Conservation (phyloP, 108 stramenopile genomes). For the Pelagomonas calceolata region DNA sequence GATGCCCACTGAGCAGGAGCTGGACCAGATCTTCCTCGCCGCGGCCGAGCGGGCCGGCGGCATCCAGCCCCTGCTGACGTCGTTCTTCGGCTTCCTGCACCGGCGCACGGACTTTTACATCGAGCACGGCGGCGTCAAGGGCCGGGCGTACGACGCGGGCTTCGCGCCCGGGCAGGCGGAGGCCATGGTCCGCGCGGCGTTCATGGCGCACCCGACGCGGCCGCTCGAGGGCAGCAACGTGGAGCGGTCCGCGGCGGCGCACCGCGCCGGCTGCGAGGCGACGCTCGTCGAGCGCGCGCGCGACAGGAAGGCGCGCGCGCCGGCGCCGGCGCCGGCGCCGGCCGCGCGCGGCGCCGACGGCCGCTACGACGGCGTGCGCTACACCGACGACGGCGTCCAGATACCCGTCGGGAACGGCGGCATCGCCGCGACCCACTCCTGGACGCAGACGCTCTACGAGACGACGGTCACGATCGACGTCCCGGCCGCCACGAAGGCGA, state of each 20-base stretch:
- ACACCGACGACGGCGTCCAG: slow-evolving; percentile 6
- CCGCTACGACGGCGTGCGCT: too few species aligned
- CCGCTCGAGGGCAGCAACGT: not conserved
- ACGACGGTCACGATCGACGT: slow-evolving; percentile 32
- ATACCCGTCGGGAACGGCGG: slow-evolving; percentile 43
- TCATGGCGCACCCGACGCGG: not conserved
- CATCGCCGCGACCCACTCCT: slow-evolving; percentile 27
- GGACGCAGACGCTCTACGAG: slow-evolving; percentile 40
- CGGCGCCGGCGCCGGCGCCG: too few species aligned
- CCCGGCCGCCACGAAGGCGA: slow-evolving; percentile 21
- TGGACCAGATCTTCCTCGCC: slow-evolving; percentile 5
- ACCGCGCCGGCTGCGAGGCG: too few species aligned
- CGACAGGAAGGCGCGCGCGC: too few species aligned
- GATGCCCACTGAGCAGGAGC: not conserved
- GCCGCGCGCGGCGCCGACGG: too few species aligned
- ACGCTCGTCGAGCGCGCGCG: too few species aligned
- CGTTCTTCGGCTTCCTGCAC: slow-evolving; percentile 21
- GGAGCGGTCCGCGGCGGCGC: not conserved
- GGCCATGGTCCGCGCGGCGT: not conserved
- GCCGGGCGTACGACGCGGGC: not conserved
- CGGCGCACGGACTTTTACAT: slow-evolving; percentile 26
- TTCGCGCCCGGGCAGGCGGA: slow-evolving; percentile 15
- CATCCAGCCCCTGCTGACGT: slow-evolving; percentile 16
- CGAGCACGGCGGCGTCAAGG: slow-evolving; percentile 5
- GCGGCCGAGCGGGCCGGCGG: slow-evolving; percentile 15